Percentiles rank a stretch among this genome's conserved stretches.
Evolutionary conservation across 2,329 filamentous ascomycete species (phyloP).

Genomic region (Fusarium poae): DNA sequence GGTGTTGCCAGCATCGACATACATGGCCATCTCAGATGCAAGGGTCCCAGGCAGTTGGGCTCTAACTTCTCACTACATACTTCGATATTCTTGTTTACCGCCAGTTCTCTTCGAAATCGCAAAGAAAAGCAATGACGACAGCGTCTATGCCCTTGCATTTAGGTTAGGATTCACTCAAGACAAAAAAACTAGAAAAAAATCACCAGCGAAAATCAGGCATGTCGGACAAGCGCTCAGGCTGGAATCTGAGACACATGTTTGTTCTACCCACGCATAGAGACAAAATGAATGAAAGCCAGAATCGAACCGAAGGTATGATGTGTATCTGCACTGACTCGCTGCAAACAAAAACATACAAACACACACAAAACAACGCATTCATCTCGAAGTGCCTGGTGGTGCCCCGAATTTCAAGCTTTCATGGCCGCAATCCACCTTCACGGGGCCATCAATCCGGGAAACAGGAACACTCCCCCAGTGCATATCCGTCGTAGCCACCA

Average conservation of each 20-base stretch:
- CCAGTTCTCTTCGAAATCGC: conserved; percentile 2
- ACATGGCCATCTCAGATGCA: conserved; percentile 17
- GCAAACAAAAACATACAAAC: not conserved
- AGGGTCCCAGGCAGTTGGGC: conserved; percentile 24
- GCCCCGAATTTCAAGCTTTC: conserved; percentile 13
- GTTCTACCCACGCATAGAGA: not conserved
- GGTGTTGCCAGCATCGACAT: conserved; percentile 19
- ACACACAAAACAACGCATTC: conserved; percentile 12
- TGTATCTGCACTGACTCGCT: conserved; percentile 9
- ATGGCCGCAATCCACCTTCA: conserved; percentile 13
- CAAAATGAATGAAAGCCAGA: not conserved
- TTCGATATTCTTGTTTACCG: conserved; percentile 19
- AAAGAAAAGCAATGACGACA: conserved; percentile 8
- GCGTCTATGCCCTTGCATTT: conserved; percentile 1
- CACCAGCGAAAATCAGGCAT: not conserved
- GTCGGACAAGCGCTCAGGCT: not conserved
- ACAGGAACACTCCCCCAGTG: conserved; percentile 15
- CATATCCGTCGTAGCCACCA: conserved; percentile 7
- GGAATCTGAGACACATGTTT: conserved; percentile 19
- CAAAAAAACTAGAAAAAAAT: not conserved
- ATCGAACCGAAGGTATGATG: conserved; percentile 2
- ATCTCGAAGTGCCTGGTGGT: not conserved
- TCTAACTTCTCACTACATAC: conserved; percentile 15
- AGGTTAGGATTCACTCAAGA: not conserved
- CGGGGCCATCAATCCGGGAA: conserved; percentile 17